A percentile compares a stretch with the other conserved stretches of the same genome.
phyloP scores from a whole-genome alignment of 768 basidiomycete genomes.

The Mycena maculata region DNA sequence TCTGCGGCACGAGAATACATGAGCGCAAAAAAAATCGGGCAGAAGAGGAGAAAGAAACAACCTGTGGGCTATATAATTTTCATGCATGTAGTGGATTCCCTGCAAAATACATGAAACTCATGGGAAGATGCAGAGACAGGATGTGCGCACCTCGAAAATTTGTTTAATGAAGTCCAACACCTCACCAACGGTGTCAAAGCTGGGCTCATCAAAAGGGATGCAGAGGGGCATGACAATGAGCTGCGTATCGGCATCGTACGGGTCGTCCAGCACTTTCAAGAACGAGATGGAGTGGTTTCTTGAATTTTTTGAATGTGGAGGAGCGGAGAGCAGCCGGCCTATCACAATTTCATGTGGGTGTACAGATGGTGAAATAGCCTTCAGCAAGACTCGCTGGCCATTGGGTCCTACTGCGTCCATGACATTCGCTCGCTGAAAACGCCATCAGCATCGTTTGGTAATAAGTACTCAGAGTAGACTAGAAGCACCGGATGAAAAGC shows the following conservation, averaged over 20 bases:
- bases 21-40: background rate
- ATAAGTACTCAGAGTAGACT: too few relatives aligned
- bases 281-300: background rate
- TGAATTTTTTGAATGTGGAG: background rate
- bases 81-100: slow-evolving; percentile 12
- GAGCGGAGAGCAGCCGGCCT: background rate
- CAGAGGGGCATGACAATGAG: slow-evolving; percentile 1
- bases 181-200: slow-evolving; percentile 2
- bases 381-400: slow-evolving; percentile 1
- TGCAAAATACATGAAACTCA: background rate
- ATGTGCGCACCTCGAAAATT: background rate
- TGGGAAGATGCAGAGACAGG: too few relatives aligned
- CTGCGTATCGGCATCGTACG: background rate
- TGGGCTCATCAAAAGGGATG: background rate
- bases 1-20: background rate
- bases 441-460: too few relatives aligned
- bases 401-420: background rate
- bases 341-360: background rate
- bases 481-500: too few relatives aligned
- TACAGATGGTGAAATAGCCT: background rate
- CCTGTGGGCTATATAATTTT: slow-evolving; percentile 7
- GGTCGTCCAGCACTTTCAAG: background rate
- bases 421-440: background rate
- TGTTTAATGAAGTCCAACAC: slow-evolving; percentile 1
- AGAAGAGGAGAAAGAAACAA: background rate